Evolutionary conservation across 106 monocot species (phyloP).

Genomic region (Narthecium ossifragum): DNA sequence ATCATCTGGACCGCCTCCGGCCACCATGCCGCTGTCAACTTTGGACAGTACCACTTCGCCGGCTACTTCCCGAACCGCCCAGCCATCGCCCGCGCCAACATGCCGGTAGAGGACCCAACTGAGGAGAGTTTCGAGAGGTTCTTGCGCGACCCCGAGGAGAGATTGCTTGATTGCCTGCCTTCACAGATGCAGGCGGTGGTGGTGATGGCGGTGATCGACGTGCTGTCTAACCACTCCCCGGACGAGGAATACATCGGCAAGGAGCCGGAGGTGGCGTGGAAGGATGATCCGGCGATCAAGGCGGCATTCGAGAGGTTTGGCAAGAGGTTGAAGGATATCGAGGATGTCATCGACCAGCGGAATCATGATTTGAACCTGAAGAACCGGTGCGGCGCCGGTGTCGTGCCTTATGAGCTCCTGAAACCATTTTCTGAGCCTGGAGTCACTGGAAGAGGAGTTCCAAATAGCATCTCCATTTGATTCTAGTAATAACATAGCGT

Average conservation of each 20-base stretch:
- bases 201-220: constrained; percentile 55
- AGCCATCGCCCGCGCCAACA: constrained; percentile 27
- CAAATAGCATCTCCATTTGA: constrained; percentile 88
- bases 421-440: constrained; percentile 66
- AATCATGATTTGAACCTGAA: constrained; percentile 32
- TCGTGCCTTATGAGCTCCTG: constrained; percentile 75
- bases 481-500: too few species aligned
- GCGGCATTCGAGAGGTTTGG: constrained; percentile 53
- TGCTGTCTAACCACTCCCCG: constrained; percentile 57
- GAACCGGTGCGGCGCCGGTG: constrained; percentile 71
- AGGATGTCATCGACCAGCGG: constrained; percentile 46
- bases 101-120: constrained; percentile 45
- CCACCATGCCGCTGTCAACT: constrained; percentile 87
- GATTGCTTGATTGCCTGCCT: constrained; percentile 33
- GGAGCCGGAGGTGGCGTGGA: constrained; percentile 37
- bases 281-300: constrained; percentile 19
- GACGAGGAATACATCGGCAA: constrained; percentile 86
- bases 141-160: constrained; percentile 28
- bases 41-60: constrained; percentile 81
- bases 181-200: constrained; percentile 44
- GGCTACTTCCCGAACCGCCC: constrained; percentile 67
- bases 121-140: constrained; percentile 18
- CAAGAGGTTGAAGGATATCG: constrained; percentile 48
- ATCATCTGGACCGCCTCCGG: constrained; percentile 67
- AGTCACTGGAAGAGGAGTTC: constrained; percentile 78